phyloP scores from a whole-genome alignment of 1,139 yeast genomes.

The Candida labiduridarum region DNA sequence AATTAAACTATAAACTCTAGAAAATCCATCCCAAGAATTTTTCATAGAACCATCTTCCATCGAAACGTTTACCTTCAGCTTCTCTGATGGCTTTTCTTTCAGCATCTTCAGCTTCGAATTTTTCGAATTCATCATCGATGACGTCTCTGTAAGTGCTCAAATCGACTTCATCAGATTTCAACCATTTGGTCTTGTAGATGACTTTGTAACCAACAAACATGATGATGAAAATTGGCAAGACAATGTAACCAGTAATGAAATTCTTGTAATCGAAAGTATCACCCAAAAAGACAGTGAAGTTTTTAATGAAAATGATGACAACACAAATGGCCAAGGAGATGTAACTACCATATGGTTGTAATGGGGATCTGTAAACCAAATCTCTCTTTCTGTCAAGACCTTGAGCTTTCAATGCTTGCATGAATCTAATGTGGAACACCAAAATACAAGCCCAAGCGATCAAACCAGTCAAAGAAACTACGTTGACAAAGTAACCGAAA shows the following conservation, averaged over 20 bases:
- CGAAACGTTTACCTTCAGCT: slow-evolving; percentile 46
- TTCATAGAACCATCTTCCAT: slow-evolving; percentile 56
- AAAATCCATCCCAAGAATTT: slow-evolving; percentile 46
- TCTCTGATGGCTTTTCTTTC: slow-evolving; percentile 32
- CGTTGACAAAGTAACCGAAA: slow-evolving; percentile 70
- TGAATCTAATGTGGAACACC: slow-evolving; percentile 63
- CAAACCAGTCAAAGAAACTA: slow-evolving; percentile 72
- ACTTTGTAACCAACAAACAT: slow-evolving; percentile 63
- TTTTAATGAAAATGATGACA: slow-evolving; percentile 66
- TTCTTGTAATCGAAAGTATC: slow-evolving; percentile 49
- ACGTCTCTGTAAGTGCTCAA: slow-evolving; percentile 63
- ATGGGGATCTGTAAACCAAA: slow-evolving; percentile 64
- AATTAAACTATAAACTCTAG: slow-evolving; percentile 6
- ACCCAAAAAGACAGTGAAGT: slow-evolving; percentile 70
- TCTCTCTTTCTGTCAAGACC: slow-evolving; percentile 39
- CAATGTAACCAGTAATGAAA: slow-evolving; percentile 79
- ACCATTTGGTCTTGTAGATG: slow-evolving; percentile 51
- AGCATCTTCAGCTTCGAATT: slow-evolving; percentile 45
- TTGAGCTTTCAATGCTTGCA: slow-evolving; percentile 67
- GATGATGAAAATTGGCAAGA: slow-evolving; percentile 65
- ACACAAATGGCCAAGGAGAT: slow-evolving; percentile 56
- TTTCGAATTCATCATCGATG: slow-evolving; percentile 68
- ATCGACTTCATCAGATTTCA: slow-evolving; percentile 62
- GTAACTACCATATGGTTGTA: slow-evolving; percentile 67
- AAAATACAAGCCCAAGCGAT: slow-evolving; percentile 70